These are phyloP conservation scores for Multifurca ochricompacta DNA, from an alignment of 768 basidiomycete genomes.

Conservation along the genomic window DNA sequence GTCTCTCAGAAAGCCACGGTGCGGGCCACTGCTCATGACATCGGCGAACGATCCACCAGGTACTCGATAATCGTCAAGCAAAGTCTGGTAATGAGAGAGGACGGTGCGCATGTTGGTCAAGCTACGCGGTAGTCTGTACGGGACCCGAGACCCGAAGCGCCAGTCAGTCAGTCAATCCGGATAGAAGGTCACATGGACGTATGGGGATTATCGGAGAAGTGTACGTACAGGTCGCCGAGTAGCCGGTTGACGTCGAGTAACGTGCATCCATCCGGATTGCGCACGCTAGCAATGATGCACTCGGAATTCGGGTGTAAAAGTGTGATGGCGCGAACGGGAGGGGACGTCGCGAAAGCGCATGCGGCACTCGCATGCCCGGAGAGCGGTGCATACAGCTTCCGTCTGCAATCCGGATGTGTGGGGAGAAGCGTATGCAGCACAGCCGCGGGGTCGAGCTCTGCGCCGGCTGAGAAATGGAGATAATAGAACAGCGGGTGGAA, in stretches of 20 bases:
- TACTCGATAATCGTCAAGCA: slow-evolving; percentile 15
- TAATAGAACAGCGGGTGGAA: slow-evolving; percentile 21
- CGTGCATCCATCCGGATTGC: slow-evolving; percentile 20
- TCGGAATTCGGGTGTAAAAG: slow-evolving; percentile 14
- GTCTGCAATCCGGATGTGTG: slow-evolving; percentile 18
- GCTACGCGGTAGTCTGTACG: slow-evolving; percentile 15
- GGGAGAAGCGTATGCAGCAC: slow-evolving; percentile 18
- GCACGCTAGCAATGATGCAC: slow-evolving; percentile 17
- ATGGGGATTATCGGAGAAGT: no score
- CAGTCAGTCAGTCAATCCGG: neutral
- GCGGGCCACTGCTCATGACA: neutral
- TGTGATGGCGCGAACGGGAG: slow-evolving; percentile 17
- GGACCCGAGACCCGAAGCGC: neutral
- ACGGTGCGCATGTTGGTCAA: slow-evolving; percentile 18
- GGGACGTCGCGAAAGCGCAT: slow-evolving; percentile 16
- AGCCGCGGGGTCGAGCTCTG: slow-evolving; percentile 12
- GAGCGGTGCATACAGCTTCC: slow-evolving; percentile 19
- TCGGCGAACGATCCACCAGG: slow-evolving; percentile 8
- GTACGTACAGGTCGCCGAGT: slow-evolving; percentile 20
- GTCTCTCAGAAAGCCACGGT: slow-evolving; percentile 20
- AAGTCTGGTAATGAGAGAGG: slow-evolving; percentile 18
- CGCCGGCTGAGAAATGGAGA: slow-evolving; percentile 17
- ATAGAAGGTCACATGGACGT: neutral
- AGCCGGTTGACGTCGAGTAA: slow-evolving; percentile 21
- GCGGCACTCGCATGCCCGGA: slow-evolving; percentile 15